A percentile compares a stretch with the other conserved stretches of the same genome.
Evolutionary conservation across 176 grass and related monocot species (phyloP).

Genomic region (Aegilops speltoides): DNA sequence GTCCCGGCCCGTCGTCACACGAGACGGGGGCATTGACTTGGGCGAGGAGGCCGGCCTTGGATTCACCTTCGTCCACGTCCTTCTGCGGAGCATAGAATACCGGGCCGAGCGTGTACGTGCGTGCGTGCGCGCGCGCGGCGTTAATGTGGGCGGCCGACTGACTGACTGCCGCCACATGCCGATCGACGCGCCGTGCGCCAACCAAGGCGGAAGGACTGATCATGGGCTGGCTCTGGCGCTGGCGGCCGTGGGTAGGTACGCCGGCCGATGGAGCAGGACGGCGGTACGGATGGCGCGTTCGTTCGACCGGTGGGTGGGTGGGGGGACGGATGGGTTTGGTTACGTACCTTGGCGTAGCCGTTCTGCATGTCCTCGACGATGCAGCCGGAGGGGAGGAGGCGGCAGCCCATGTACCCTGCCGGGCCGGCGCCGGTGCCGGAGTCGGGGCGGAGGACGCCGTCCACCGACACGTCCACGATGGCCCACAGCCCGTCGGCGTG

Average conservation of each 20-base stretch:
- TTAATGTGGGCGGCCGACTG: conserved; percentile 4
- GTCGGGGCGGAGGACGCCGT: conserved; percentile 35
- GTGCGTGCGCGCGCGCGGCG: background rate
- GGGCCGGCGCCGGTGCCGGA: conserved; percentile 5
- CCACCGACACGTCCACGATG: conserved; percentile 85
- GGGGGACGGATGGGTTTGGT: background rate
- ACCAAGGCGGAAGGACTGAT: background rate
- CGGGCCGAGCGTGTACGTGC: conserved; percentile 18
- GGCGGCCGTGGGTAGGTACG: background rate
- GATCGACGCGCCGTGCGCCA: conserved; percentile 21
- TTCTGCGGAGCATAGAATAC: conserved; percentile 41
- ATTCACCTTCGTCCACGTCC: background rate
- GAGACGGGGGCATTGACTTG: conserved; percentile 32
- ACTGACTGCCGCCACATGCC: conserved; percentile 36
- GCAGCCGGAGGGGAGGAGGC: conserved; percentile 68
- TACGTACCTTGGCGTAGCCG: conserved; percentile 71
- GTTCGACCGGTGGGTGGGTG: background rate
- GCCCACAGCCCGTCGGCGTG: conserved; percentile 77
- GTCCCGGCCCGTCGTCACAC: background rate
- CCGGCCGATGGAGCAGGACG: background rate
- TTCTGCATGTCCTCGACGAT: conserved; percentile 67
- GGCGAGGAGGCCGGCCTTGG: background rate
- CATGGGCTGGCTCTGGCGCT: background rate
- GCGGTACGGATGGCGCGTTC: background rate
- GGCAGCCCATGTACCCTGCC: conserved; percentile 50